Base-by-base conservation (phyloP, 176 grass and related monocot species). In the Musa acuminata region DNA sequence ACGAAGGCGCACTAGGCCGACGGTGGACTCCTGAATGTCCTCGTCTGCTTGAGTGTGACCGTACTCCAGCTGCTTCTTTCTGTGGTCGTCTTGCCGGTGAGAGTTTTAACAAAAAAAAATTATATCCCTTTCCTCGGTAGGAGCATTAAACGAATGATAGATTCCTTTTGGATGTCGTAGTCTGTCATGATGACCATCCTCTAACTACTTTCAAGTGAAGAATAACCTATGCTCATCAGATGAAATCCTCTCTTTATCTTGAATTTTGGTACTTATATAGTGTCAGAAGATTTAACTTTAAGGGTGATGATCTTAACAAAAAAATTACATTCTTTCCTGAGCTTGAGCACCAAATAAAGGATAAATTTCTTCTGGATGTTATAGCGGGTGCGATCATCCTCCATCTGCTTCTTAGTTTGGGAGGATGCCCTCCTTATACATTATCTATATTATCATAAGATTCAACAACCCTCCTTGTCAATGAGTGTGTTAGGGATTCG, bases 121-220 rank as follows among this genome's bases (percentile, higher is more conserved):
- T 79, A 65, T 65, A 79, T 79, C 2, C 69, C 69, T 52, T 49
- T 19, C 22, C 69, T 43, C 48, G 52, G 48, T 11, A 48, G 49
- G 49, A 72, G 69, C 5, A 72, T 17, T 3, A 73, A 21, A 51
- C 55, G 71, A 22, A 73, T 52, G 52, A 51, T 73, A 21, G 72
- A 73, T 27, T 73, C 52, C 23, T 57, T 73, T 21, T 73, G 52
- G 21, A 73, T 73, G 52, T 74, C 57, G 21, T 74, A 74, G 20
- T 74, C 52, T 3, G 82, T 70, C 0, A 84, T 49, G 59, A 76
- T 84, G 76, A 27, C 76, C 82, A 1, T 84, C 82, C 76, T 84
- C 82, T 0, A 84, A 76, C 54, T 84, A 76, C 26, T 84, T 84
- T 8, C 8, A 35, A 1, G 71, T 50, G 16, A 73, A 73, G 71